A percentile compares a stretch with the other conserved stretches of the same genome.
phyloP scores from a whole-genome alignment of 2,329 filamentous ascomycete species.

The Trichoderma endophyticum region DNA sequence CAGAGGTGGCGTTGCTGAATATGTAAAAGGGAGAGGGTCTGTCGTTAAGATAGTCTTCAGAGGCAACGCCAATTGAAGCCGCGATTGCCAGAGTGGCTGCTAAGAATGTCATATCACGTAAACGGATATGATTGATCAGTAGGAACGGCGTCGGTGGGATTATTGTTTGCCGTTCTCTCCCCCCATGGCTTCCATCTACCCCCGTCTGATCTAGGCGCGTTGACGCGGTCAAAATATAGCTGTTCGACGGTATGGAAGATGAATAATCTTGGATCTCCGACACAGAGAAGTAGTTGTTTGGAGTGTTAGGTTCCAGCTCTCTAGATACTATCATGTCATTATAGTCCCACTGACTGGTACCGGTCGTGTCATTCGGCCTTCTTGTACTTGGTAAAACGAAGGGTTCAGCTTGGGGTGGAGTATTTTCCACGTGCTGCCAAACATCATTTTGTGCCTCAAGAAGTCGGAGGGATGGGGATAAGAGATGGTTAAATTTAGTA shows the following conservation, averaged over 20 bases:
- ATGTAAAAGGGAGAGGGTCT: not conserved
- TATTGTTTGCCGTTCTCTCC: not conserved
- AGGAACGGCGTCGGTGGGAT: not conserved
- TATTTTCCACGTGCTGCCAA: not conserved
- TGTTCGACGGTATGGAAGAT: not conserved
- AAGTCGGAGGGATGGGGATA: not conserved
- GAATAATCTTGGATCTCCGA: not conserved
- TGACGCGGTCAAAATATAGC: not conserved
- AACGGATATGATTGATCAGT: not conserved
- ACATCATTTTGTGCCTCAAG: not conserved
- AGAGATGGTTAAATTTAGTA: not conserved
- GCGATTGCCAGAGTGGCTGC: not conserved
- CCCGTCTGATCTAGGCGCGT: not conserved
- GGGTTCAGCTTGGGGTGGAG: not conserved
- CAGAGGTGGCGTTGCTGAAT: not conserved
- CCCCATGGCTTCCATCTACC: not conserved
- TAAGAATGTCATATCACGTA: not conserved
- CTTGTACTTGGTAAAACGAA: not conserved
- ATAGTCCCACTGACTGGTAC: not conserved
- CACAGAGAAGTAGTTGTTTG: not conserved
- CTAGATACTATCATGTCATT: not conserved
- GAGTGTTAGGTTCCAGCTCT: not conserved
- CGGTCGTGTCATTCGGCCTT: not conserved
- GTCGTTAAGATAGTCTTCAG: not conserved
- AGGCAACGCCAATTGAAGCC: not conserved